Evolutionary conservation across 2,329 filamentous ascomycete species (phyloP), one percentile per base, ranked within the genome.

Genomic region (Colletotrichum chrysophilum): DNA sequence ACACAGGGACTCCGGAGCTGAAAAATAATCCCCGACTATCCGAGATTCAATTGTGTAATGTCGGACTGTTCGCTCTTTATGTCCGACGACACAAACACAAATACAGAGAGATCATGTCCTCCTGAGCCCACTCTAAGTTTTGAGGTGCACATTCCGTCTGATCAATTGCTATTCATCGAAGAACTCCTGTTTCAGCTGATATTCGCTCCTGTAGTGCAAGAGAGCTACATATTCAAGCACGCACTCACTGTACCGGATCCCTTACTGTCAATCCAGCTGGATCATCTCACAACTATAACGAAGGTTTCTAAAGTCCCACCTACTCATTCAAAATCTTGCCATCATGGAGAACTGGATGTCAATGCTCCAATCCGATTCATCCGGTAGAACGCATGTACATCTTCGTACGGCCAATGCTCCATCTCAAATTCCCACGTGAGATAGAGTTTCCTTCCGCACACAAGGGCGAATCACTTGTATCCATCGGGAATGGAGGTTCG

Each of bases 401-500:
- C n/a, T 13, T 48, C 10, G 10, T 13, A 3, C 10, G 9, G 38
- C 18, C 38, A n/a, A 4, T 48, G 43, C 43, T 21, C n/a, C 43
- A 13, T 13, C 43, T 7, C n/a, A 21, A 7, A 52, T 21, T 7
- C n/a, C 43, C 43, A 21, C n/a, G 10, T 21, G 43, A 7, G 5
- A 21, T 52, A 7, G n/a, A 52, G 3, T 52, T 52, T 52, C 2
- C 0, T 4, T 13, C 43, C 1, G 5, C 3, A 13, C 5, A 13
- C 1, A 13, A 52, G 10, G 10, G n/a, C 43, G 5, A 52, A 52
- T 21, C 34, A 16, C 34, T 0, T 18, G 0, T 0, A 8, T 38
- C 34, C 0, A 2, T 38, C 34, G 18, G 38, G n/a, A n/a, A 43
- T 2, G 10, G n/a, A 52, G 18, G 38, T 43, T 43, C 3, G 3